These are phyloP conservation scores for Ephemerocybe angulata DNA, from an alignment of 768 basidiomycete species.

Conservation along the genomic window DNA sequence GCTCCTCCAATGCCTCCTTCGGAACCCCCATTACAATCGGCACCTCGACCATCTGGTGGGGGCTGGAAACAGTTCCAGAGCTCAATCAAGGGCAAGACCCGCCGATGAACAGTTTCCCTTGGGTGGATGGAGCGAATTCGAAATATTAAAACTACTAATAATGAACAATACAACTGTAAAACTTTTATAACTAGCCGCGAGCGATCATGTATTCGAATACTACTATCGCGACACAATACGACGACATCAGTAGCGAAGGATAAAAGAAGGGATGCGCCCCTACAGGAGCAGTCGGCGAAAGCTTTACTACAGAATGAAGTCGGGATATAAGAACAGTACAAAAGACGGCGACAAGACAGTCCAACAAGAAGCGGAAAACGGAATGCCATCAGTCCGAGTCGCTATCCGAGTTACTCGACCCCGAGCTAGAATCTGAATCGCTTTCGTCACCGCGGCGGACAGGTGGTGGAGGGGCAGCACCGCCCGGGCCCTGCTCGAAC, in stretches of 20 bases:
- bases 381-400: conserved; percentile 64
- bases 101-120: conserved; percentile 18
- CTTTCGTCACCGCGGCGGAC: conserved; percentile 50
- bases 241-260: conserved; percentile 28
- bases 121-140: not conserved
- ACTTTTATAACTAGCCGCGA: conserved; percentile 1
- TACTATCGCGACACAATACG: conserved; percentile 6
- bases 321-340: conserved; percentile 23
- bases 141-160: conserved; percentile 8
- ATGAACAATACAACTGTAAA: conserved; percentile 7
- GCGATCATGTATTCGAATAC: conserved; percentile 6
- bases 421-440: conserved; percentile 79
- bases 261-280: conserved; percentile 18
- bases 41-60: conserved; percentile 34
- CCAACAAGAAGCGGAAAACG: conserved; percentile 17
- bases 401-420: conserved; percentile 75
- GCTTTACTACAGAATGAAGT: conserved; percentile 24
- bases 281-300: conserved; percentile 19
- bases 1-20: conserved; percentile 11
- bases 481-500: conserved; percentile 62
- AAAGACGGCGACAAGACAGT: conserved; percentile 14
- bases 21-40: conserved; percentile 3
- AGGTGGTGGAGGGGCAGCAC: conserved; percentile 31
- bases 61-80: conserved; percentile 59
- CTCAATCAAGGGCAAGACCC: conserved; percentile 30